phyloP scores from a whole-genome alignment of 2,329 filamentous ascomycete species.

The Huntiella savannae region DNA sequence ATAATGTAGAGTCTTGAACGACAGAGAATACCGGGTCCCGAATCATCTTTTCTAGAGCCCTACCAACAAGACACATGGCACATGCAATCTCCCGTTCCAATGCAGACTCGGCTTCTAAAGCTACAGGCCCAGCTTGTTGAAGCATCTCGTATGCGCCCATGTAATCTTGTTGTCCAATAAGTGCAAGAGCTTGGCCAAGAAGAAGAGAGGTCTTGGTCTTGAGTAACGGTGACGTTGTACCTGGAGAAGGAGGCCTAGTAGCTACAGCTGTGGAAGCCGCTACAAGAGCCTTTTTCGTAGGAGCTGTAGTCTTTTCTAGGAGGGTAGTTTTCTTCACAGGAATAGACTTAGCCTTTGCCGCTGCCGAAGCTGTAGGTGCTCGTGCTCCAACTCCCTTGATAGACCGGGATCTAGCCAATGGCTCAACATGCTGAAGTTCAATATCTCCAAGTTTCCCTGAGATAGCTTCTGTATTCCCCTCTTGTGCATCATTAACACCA shows the following conservation, averaged over 20 bases:
- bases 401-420: conserved; percentile 1
- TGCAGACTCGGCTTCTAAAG: conserved; percentile 15
- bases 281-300: conserved; percentile 1
- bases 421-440: conserved; percentile 15
- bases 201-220: conserved; percentile 19
- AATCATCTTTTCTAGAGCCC: conserved; percentile 53
- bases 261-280: neutral
- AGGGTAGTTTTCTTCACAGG: neutral
- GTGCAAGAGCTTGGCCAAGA: conserved; percentile 23
- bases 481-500: conserved; percentile 1
- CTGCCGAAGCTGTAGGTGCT: neutral
- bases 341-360: neutral
- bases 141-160: conserved; percentile 37
- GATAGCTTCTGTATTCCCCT: conserved; percentile 2
- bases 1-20: conserved; percentile 81
- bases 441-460: conserved; percentile 19
- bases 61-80: conserved; percentile 47
- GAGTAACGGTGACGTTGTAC: conserved; percentile 13
- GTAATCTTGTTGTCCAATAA: conserved; percentile 35
- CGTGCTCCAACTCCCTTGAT: conserved; percentile 15
- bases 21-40: conserved; percentile 73
- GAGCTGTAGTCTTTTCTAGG: neutral
- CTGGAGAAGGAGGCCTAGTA: neutral
- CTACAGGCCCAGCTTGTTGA: conserved; percentile 23
- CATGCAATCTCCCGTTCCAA: conserved; percentile 38